These are phyloP conservation scores for Phytophthora pinifolia DNA, from an alignment of 352 stramenopile genomes.

Conservation along the genomic window DNA sequence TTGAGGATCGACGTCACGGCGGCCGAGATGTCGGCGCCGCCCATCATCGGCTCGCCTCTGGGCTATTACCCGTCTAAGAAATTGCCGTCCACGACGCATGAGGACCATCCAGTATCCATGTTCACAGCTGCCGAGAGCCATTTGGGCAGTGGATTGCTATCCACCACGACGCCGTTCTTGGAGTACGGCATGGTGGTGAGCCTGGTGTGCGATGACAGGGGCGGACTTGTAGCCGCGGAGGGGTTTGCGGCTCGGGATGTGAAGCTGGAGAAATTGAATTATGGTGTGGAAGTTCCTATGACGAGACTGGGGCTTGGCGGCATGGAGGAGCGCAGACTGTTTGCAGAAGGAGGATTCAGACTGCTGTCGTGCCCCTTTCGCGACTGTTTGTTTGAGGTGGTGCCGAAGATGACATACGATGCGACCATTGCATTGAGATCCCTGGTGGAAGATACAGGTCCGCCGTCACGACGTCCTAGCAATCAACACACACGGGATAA, in stretches of 20 bases:
- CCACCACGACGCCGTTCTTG: conserved; percentile 43
- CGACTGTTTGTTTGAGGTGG: conserved; percentile 72
- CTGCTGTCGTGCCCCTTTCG: conserved; percentile 55
- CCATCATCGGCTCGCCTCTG: conserved; percentile 41
- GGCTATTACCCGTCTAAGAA: conserved; percentile 53
- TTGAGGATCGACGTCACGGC: conserved; percentile 53
- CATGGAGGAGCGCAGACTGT: conserved; percentile 41
- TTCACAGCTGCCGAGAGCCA: conserved; percentile 33
- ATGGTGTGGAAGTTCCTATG: conserved; percentile 19
- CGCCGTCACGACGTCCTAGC: conserved; percentile 10
- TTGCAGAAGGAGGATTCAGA: conserved; percentile 36
- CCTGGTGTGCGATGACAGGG: conserved; percentile 59
- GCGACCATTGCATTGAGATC: conserved; percentile 47
- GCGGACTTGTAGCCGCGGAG: conserved; percentile 52
- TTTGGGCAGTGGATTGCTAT: conserved; percentile 8
- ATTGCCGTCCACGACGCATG: conserved; percentile 27
- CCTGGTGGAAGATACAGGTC: conserved; percentile 8
- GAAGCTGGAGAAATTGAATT: conserved; percentile 55
- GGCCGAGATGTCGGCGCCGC: conserved; percentile 25
- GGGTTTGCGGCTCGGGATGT: conserved; percentile 59
- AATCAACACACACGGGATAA: conserved; percentile 41
- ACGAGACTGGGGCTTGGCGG: conserved; percentile 50
- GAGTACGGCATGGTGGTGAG: conserved; percentile 75
- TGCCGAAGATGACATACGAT: conserved; percentile 79
- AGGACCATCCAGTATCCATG: conserved; percentile 37